These are phyloP conservation scores for Crithidia thermophila DNA, from an alignment of 208 protist species.

Conservation along the genomic window DNA sequence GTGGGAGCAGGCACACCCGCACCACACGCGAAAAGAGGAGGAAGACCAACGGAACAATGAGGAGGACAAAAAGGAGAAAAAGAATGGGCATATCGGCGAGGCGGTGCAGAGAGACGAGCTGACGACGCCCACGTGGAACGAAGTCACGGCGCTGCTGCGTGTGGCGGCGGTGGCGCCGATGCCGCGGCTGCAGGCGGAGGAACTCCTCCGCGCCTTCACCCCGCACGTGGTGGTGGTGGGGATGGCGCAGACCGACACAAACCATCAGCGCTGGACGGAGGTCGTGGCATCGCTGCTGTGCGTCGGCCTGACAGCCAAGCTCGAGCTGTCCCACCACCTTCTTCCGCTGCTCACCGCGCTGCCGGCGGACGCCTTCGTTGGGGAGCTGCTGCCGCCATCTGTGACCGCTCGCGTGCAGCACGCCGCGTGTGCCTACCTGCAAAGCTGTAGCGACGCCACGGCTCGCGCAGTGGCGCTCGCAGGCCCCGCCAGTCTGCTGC, in stretches of 20 bases:
- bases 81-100: too few relatives aligned
- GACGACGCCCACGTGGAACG: too few relatives aligned
- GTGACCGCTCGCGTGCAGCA: conserved; percentile 8
- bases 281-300: conserved; percentile 16
- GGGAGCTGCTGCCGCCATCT: conserved; percentile 7
- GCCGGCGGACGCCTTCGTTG: conserved; percentile 14
- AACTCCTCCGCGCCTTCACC: not conserved
- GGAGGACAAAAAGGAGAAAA: too few relatives aligned
- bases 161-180: conserved; percentile 13
- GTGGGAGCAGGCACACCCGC: not conserved
- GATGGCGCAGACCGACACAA: not conserved
- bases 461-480: conserved; percentile 11
- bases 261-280: conserved; percentile 8
- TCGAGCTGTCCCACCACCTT: not conserved
- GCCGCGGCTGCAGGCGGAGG: conserved; percentile 1
- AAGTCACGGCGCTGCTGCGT: conserved; percentile 9
- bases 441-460: not conserved
- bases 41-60: not conserved
- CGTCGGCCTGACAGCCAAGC: conserved; percentile 11
- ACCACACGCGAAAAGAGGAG: too few relatives aligned
- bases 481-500: conserved; percentile 10
- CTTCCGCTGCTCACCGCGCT: not conserved
- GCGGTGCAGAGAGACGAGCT: too few relatives aligned
- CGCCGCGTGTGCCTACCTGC: conserved; percentile 12
- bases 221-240: not conserved